These are phyloP conservation scores for Phyllostachys edulis DNA, from an alignment of 176 grass and related monocot species.

Conservation along the genomic window DNA sequence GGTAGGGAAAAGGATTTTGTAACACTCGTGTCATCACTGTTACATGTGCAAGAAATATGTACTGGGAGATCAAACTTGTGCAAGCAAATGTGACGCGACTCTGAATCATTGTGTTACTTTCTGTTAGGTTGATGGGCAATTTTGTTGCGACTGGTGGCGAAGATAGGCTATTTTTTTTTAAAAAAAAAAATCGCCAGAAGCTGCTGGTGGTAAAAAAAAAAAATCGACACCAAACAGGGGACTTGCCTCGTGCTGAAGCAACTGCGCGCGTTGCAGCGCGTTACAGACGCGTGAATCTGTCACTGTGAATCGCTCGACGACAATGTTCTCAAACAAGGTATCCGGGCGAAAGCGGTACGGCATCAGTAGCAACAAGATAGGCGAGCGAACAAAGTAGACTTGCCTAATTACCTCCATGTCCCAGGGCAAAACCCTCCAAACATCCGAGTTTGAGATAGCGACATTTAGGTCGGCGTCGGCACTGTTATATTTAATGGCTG, in stretches of 20 bases:
- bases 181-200: neutral
- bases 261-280: neutral
- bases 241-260: neutral
- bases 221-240: neutral
- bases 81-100: neutral
- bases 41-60: neutral
- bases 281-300: neutral
- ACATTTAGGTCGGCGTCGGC: neutral
- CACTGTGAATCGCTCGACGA: neutral
- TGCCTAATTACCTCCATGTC: neutral
- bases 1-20: neutral
- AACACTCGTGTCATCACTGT: neutral
- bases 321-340: neutral
- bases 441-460: neutral
- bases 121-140: neutral
- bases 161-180: neutral
- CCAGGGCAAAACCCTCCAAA: neutral
- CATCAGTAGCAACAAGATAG: neutral
- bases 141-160: neutral
- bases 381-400: conserved; percentile 6
- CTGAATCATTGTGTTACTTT: neutral
- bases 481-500: no score
- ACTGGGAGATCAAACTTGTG: neutral
- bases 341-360: neutral
- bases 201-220: neutral